Evolutionary conservation across 2,329 filamentous ascomycete species (phyloP).

Genomic region (Westerdykella sp.): DNA sequence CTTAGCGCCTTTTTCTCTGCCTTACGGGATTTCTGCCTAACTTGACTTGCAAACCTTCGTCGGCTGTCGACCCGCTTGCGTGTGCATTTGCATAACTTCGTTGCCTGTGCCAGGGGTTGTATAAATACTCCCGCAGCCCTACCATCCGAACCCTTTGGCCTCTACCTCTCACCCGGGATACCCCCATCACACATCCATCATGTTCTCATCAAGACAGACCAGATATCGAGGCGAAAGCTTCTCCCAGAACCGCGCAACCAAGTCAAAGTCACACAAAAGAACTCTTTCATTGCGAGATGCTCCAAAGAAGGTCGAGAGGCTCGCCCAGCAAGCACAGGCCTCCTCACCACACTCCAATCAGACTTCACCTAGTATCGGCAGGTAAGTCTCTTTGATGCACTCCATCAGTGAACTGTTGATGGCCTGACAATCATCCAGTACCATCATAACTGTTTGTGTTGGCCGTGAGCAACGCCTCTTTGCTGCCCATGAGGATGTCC

Average conservation of each 20-base stretch:
- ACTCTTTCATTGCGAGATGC: constrained; percentile 34
- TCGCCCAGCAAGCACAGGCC: constrained; percentile 30
- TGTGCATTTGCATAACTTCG: constrained; percentile 19
- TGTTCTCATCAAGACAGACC: constrained; percentile 33
- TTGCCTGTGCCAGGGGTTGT: constrained; percentile 23
- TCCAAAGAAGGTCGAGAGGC: constrained; percentile 29
- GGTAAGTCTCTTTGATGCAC: constrained; percentile 19
- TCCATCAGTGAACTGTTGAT: background rate
- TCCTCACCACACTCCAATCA: constrained; percentile 31
- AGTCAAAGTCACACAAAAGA: constrained; percentile 34
- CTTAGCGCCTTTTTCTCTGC: constrained; percentile 20
- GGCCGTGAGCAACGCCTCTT: constrained; percentile 82
- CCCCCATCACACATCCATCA: constrained; percentile 17
- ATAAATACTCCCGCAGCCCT: constrained; percentile 22
- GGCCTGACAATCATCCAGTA: constrained; percentile 23
- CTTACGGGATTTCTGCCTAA: constrained; percentile 28
- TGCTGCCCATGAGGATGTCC: constrained; percentile 81
- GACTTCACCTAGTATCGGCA: constrained; percentile 32
- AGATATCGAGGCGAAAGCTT: constrained; percentile 31
- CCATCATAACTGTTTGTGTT: constrained; percentile 74
- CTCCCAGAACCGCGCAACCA: constrained; percentile 36
- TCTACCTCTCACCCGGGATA: constrained; percentile 5
- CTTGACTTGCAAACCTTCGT: background rate
- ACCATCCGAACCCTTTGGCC: constrained; percentile 10
- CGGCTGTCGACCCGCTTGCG: constrained; percentile 14